Evolutionary conservation across 768 basidiomycete genomes (phyloP).

Genomic region (Candolleomyces aberdarensis): DNA sequence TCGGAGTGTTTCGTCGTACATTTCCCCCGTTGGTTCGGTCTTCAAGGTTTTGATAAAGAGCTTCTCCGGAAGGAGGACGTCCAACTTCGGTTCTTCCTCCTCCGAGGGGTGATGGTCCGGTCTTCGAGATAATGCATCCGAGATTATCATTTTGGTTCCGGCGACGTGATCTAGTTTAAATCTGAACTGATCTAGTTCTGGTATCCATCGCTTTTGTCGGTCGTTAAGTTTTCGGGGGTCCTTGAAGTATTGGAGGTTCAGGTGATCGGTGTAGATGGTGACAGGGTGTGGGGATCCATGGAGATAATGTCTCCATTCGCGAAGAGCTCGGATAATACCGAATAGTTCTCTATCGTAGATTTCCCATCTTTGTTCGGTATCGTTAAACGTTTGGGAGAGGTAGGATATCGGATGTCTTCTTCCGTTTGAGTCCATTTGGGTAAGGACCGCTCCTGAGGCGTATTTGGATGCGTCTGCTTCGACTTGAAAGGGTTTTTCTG

Average conservation of each 20-base stretch:
- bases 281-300: neutral
- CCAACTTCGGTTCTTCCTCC: neutral
- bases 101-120: neutral
- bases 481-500: slow-evolving; percentile 3
- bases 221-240: no score
- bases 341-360: neutral
- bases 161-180: neutral
- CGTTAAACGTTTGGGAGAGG: neutral
- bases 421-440: slow-evolving; percentile 4
- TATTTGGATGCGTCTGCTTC: slow-evolving; percentile 5
- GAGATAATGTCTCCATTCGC: neutral
- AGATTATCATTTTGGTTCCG: neutral
- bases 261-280: neutral
- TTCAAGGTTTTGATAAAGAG: neutral
- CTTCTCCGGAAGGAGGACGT: neutral
- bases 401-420: neutral
- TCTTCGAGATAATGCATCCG: neutral
- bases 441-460: slow-evolving; percentile 13
- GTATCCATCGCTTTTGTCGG: no score
- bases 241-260: no score
- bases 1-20: no score
- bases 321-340: neutral
- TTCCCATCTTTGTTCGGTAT: neutral
- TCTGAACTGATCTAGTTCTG: neutral
- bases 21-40: neutral